Evolutionary conservation across 306 rosid species (phyloP), one percentile per base, ranked within the genome.

Genomic region (Cucurbita ficifolia): DNA sequence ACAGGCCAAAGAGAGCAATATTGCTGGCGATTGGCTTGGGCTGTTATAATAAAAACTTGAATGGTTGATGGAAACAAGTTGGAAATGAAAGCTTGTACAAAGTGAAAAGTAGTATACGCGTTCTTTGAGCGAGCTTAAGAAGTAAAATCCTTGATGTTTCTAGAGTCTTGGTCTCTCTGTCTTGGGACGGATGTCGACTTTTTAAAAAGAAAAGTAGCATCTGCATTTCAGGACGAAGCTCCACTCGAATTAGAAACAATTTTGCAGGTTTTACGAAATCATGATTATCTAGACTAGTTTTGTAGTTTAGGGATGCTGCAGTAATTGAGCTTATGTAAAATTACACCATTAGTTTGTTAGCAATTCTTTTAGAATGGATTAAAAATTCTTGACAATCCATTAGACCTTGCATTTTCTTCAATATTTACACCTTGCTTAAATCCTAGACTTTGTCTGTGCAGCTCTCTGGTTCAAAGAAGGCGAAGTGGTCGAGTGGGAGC

Each of bases 401-500:
- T 4, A 49, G 45, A 70, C 16, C 10, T 50, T 49, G 56, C 57
- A 5, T 38, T 22, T 69, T 46, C 56, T 70, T 50, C 16, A 24
- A 49, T 13, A 19, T 19, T 55, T 38, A 24, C 8, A 40, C 21
- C 1, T 55, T 19, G 63, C 5, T 73, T 19, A 73, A 58, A 12
- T 39, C 16, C 4, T 45, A 9, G 11, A 12, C 6, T 0, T 77
- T 50, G 65, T 70, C 42, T 42, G 29, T 61, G 81, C 89, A 95
- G 99, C 81, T 81, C 88, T 95, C 46, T 95, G 99, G 99, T 95
- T 95, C 85, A 85, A 86, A 80, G 97, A 90, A 85, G 96, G 90
- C 5, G 99, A 91, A 86, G 22, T 86, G 77, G 74, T 83, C 33
- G 82, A 89, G 22, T 95, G 99, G 97, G 88, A 84, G 54, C 84